phyloP scores from a whole-genome alignment of 257 asterid species.

The Scutellaria galericulata region DNA sequence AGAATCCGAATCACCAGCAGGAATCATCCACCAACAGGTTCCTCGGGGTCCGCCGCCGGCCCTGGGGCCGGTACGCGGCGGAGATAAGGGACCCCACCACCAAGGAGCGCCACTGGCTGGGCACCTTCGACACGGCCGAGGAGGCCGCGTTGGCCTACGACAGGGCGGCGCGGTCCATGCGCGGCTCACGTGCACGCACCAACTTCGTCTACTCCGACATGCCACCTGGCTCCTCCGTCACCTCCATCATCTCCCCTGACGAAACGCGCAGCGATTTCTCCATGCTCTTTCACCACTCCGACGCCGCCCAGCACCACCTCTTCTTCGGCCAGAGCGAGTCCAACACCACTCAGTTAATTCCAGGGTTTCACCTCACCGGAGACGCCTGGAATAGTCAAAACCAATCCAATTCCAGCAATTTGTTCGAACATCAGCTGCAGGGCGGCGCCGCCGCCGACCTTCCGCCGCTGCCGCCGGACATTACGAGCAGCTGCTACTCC shows the following conservation, averaged over 20 bases:
- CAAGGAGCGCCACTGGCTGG: conserved; percentile 87
- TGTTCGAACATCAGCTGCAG: neutral
- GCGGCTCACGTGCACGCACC: conserved; percentile 72
- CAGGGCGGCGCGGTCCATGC: conserved; percentile 87
- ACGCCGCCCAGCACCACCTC: conserved; percentile 30
- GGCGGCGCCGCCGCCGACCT: conserved; percentile 42
- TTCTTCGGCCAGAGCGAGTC: conserved; percentile 41
- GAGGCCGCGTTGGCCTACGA: conserved; percentile 92
- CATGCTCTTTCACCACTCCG: conserved; percentile 33
- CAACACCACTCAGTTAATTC: conserved; percentile 19
- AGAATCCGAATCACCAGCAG: conserved; percentile 14
- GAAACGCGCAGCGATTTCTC: conserved; percentile 51
- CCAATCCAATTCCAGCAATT: neutral
- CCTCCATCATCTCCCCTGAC: conserved; percentile 82
- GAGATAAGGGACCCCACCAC: conserved; percentile 87
- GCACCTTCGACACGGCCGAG: conserved; percentile 89
- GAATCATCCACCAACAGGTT: conserved; percentile 50
- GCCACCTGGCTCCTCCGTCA: conserved; percentile 87
- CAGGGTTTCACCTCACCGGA: conserved; percentile 47
- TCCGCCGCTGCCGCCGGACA: conserved; percentile 94
- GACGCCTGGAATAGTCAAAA: conserved; percentile 35
- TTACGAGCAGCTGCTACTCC: conserved; percentile 62
- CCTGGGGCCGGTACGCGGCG: conserved; percentile 93
- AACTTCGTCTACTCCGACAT: conserved; percentile 88
- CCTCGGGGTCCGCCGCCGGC: conserved; percentile 81